Conservation (phyloP, 2,329 filamentous ascomycete genomes). For the Arthrocladium fulminans region DNA sequence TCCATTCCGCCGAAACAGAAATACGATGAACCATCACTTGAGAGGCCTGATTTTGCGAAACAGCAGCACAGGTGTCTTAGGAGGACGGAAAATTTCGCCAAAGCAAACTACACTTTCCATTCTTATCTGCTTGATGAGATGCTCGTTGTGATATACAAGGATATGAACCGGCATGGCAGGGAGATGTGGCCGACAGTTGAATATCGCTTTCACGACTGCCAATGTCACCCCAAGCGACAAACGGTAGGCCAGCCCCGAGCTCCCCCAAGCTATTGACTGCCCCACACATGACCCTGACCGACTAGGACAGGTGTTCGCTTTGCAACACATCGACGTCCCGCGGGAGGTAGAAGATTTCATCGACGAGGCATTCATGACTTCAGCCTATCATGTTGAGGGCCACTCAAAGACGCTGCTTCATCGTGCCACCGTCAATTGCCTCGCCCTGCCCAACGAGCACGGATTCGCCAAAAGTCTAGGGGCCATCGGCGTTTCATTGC, state of each 20-base stretch:
- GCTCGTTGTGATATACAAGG: background rate
- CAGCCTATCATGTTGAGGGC: background rate
- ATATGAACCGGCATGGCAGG: background rate
- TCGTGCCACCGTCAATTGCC: background rate
- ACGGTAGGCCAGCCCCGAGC: background rate
- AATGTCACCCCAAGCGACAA: background rate
- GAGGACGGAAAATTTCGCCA: background rate
- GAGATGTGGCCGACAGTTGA: background rate
- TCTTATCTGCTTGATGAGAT: background rate
- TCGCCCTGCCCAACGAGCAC: background rate
- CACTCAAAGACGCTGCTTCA: background rate
- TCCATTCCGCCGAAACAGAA: background rate
- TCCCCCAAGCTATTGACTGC: background rate
- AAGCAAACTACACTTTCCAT: background rate
- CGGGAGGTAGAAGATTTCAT: background rate
- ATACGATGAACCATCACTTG: background rate
- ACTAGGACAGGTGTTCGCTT: background rate
- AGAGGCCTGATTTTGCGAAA: background rate
- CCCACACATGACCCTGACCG: background rate
- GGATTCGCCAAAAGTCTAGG: background rate
- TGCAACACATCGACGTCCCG: background rate
- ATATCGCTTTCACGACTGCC: background rate
- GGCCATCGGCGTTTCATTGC: background rate
- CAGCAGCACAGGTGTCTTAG: background rate
- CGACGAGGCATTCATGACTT: background rate